Base-by-base conservation (phyloP, 106 monocot genomes). In the Xerophyta viscosa region DNA sequence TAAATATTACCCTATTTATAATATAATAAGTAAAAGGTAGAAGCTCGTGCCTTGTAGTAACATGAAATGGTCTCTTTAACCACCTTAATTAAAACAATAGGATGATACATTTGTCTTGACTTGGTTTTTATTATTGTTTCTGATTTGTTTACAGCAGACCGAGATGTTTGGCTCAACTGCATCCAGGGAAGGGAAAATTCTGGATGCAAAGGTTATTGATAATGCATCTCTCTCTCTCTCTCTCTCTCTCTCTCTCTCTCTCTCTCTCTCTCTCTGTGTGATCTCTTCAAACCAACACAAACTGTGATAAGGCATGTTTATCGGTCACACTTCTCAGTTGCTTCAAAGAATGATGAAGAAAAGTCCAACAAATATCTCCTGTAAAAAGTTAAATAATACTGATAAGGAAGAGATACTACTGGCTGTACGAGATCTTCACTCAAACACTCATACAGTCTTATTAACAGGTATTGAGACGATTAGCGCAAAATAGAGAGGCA, bases 401-500 rank as follows among this genome's bases (percentile, higher is more conserved):
- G n/a, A n/a, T n/a, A n/a, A n/a, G n/a, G n/a, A n/a, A n/a, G n/a
- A n/a, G n/a, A n/a, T n/a, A n/a, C n/a, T n/a, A n/a, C n/a, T n/a
- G n/a, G n/a, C n/a, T n/a, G n/a, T n/a, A n/a, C n/a, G n/a, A n/a
- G n/a, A n/a, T n/a, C n/a, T n/a, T n/a, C n/a, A n/a, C n/a, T n/a
- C n/a, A n/a, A n/a, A n/a, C n/a, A n/a, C 33, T 36, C 39, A 3
- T 39, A 39, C 6, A 39, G 2, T 7, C 17, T 19, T 46, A 19
- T 29, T n/a, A 21, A 10, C 68, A 81, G 76, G 61, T 67, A 1
- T 50, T 70, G 36, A 57, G 76, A 68, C 64, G 76, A 48, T 57
- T 81, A 46, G 90, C 84, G 52, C 84, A 84, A 54, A 84, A 91
- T 72, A 70, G 84, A 57, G 84, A 91, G 37, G 84, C 90, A 50